A percentile compares a stretch with the other conserved stretches of the same genome.
Conservation (phyloP, 805 yeast genomes). For the Cyberlindnera mrakii region DNA sequence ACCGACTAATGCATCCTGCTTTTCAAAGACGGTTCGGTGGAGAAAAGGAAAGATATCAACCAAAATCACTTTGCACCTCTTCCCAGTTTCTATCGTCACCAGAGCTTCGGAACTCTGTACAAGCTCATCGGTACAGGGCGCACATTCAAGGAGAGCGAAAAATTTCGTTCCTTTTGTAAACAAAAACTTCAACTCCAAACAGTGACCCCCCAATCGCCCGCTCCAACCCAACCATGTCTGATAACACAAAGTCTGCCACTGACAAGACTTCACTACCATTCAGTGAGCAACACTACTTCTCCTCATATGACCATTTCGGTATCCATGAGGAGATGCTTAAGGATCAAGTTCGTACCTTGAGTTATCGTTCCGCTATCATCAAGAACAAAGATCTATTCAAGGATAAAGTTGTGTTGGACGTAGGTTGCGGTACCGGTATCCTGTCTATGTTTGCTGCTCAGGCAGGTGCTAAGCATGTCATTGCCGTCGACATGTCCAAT, state of each 20-base stretch:
- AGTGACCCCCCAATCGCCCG: not conserved
- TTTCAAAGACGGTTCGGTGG: not conserved
- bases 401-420: slow-evolving; percentile 91
- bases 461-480: slow-evolving; percentile 98
- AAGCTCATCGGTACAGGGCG: slow-evolving; percentile 1
- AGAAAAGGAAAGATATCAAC: not conserved
- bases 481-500: slow-evolving; percentile 95
- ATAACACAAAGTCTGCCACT: slow-evolving; percentile 47
- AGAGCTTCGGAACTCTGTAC: no score
- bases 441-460: slow-evolving; percentile 96
- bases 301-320: slow-evolving; percentile 93
- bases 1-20: no score
- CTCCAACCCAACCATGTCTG: slow-evolving; percentile 5
- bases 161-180: slow-evolving; percentile 2
- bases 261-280: slow-evolving; percentile 58
- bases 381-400: slow-evolving; percentile 86
- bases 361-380: slow-evolving; percentile 88
- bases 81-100: no score
- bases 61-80: no score
- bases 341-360: slow-evolving; percentile 85
- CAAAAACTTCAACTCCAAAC: not conserved
- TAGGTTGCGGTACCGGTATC: slow-evolving; percentile 98
- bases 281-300: slow-evolving; percentile 88
- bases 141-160: not conserved
- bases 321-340: slow-evolving; percentile 99